phyloP scores from a whole-genome alignment of 768 basidiomycete genomes.

The Lactifluus hygrophoroides region DNA sequence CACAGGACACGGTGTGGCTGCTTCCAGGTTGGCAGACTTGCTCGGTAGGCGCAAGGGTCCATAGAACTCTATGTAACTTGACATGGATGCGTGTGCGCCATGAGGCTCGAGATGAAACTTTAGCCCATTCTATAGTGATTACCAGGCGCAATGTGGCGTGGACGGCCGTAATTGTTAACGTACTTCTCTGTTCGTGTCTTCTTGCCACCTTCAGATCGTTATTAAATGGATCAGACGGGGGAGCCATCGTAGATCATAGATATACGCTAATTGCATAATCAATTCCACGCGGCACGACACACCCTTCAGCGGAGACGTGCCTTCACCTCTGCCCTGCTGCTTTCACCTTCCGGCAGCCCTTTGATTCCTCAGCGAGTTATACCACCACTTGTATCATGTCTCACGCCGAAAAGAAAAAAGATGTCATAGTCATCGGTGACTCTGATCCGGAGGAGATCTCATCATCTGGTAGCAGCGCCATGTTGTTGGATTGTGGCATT shows the following conservation, averaged over 20 bases:
- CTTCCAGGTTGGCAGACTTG: constrained; percentile 46
- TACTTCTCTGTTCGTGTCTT: too few relatives aligned
- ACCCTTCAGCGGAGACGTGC: too few relatives aligned
- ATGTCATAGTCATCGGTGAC: constrained; percentile 1
- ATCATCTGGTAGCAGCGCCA: not conserved
- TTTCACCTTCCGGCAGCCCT: too few relatives aligned
- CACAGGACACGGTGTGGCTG: constrained; percentile 37
- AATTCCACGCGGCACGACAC: too few relatives aligned
- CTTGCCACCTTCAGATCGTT: too few relatives aligned
- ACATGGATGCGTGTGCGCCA: not conserved
- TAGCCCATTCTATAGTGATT: not conserved
- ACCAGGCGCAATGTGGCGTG: too few relatives aligned
- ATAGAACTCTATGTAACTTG: not conserved
- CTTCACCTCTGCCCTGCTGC: too few relatives aligned
- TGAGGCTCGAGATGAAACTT: not conserved
- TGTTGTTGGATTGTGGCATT: not conserved
- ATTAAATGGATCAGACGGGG: too few relatives aligned
- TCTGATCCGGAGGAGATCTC: constrained; percentile 1
- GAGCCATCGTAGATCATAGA: too few relatives aligned
- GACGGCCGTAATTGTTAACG: too few relatives aligned
- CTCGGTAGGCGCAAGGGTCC: constrained; percentile 30
- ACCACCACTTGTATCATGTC: not conserved
- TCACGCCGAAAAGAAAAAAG: not conserved
- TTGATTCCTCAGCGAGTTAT: too few relatives aligned
- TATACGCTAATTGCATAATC: too few relatives aligned